A percentile compares a stretch with the other conserved stretches of the same genome.
These are phyloP conservation scores for Ceratocystis albifundus DNA, from an alignment of 2,329 filamentous ascomycete genomes.

Conservation along the genomic window DNA sequence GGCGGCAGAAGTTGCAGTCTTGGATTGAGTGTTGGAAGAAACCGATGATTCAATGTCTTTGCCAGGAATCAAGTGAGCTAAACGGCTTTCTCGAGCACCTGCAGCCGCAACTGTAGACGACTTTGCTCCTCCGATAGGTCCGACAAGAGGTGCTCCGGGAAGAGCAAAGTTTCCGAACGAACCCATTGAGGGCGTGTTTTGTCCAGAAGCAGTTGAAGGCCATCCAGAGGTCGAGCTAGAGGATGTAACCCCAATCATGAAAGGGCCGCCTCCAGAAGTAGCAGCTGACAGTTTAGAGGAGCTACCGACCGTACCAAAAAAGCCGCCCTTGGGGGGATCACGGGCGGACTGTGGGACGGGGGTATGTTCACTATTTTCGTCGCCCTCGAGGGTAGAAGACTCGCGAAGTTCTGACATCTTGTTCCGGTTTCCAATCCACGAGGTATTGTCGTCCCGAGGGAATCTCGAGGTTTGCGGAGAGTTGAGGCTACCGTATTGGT, in stretches of 20 bases:
- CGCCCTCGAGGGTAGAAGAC: slow-evolving; percentile 43
- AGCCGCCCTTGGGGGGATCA: slow-evolving; percentile 20
- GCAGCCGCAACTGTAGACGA: slow-evolving; percentile 31
- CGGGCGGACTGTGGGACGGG: slow-evolving; percentile 23
- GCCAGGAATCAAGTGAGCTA: slow-evolving; percentile 65
- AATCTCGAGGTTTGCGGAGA: slow-evolving; percentile 54
- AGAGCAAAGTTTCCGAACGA: slow-evolving; percentile 87
- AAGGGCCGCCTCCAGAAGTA: slow-evolving; percentile 13
- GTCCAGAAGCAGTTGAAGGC: slow-evolving; percentile 40
- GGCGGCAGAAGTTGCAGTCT: slow-evolving; percentile 32
- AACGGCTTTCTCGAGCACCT: slow-evolving; percentile 56
- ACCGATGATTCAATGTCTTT: slow-evolving; percentile 41
- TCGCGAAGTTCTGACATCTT: slow-evolving; percentile 24
- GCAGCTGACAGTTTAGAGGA: slow-evolving; percentile 12
- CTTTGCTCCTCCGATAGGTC: slow-evolving; percentile 48
- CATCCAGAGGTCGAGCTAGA: slow-evolving; percentile 37
- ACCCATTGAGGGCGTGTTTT: slow-evolving; percentile 48
- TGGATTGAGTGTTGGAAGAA: slow-evolving; percentile 26
- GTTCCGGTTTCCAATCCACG: slow-evolving; percentile 46
- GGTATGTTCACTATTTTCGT: slow-evolving; percentile 33
- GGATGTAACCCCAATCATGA: slow-evolving; percentile 35
- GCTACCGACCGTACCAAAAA: slow-evolving; percentile 19
- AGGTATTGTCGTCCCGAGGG: slow-evolving; percentile 49
- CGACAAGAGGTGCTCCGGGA: slow-evolving; percentile 41
- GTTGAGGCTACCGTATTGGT: slow-evolving; percentile 46